Evolutionary conservation across 495 filamentous ascomycete genomes (phyloP).

Genomic region (Podospora pseudopauciseta): DNA sequence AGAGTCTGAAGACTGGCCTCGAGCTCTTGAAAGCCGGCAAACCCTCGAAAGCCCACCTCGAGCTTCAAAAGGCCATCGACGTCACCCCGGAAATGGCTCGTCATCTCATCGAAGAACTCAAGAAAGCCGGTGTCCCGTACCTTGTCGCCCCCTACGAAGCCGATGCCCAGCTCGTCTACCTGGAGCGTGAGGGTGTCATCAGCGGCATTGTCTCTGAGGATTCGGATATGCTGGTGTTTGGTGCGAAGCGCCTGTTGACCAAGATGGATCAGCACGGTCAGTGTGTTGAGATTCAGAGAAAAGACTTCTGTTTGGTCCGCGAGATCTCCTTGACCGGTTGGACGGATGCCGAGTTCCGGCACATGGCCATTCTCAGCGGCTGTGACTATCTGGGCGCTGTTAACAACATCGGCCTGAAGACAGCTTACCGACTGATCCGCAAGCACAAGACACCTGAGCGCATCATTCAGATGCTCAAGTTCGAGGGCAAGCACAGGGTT

Average conservation of each 20-base stretch:
- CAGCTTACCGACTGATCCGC: slow-evolving; percentile 82
- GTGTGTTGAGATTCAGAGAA: slow-evolving; percentile 84
- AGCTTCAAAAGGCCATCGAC: slow-evolving; percentile 94
- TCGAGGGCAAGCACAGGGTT: slow-evolving; percentile 78
- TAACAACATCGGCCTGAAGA: slow-evolving; percentile 83
- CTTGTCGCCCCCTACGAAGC: slow-evolving; percentile 97
- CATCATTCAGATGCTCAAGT: slow-evolving; percentile 74
- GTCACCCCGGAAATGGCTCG: slow-evolving; percentile 95
- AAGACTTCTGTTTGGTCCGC: slow-evolving; percentile 79
- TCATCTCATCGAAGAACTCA: slow-evolving; percentile 86
- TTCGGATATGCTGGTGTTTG: slow-evolving; percentile 94
- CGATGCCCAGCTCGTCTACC: slow-evolving; percentile 90
- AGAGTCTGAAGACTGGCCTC: slow-evolving; percentile 68
- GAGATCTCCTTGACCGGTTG: slow-evolving; percentile 88
- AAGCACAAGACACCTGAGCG: slow-evolving; percentile 85
- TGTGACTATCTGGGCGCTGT: slow-evolving; percentile 92
- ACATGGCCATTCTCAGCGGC: slow-evolving; percentile 96
- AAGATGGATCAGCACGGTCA: slow-evolving; percentile 94
- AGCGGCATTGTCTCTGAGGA: slow-evolving; percentile 92
- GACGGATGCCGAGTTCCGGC: slow-evolving; percentile 85
- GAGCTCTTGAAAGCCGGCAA: slow-evolving; percentile 78
- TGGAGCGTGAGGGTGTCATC: slow-evolving; percentile 80
- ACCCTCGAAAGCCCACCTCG: slow-evolving; percentile 71
- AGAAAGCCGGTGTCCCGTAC: slow-evolving; percentile 72
- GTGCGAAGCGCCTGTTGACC: slow-evolving; percentile 81